phyloP scores from a whole-genome alignment of 2,329 filamentous ascomycete species.

The Paecilomyces fulvus region DNA sequence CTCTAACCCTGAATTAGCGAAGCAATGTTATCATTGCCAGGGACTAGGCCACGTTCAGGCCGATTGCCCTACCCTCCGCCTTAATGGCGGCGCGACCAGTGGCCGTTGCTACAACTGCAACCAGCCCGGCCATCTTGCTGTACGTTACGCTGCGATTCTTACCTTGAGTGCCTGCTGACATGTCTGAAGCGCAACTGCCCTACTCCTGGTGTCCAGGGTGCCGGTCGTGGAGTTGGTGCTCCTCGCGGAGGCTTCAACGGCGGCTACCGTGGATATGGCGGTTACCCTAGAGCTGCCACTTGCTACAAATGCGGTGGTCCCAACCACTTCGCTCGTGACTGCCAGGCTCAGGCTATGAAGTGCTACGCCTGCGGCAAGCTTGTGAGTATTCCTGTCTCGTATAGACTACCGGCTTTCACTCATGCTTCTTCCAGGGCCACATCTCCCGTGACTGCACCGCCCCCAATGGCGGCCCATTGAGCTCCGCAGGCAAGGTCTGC shows the following conservation, averaged over 20 bases:
- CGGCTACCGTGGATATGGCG: conserved; percentile 60
- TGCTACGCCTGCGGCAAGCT: conserved; percentile 96
- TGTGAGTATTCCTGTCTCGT: conserved; percentile 20
- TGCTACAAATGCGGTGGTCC: conserved; percentile 71
- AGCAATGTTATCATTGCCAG: conserved; percentile 99
- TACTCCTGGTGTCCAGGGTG: conserved; percentile 54
- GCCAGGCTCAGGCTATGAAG: conserved; percentile 97
- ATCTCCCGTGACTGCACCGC: conserved; percentile 94
- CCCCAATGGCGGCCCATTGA: conserved; percentile 89
- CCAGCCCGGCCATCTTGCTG: conserved; percentile 83
- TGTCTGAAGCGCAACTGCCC: conserved; percentile 66
- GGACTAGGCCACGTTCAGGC: conserved; percentile 96
- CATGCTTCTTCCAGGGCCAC: conserved; percentile 49
- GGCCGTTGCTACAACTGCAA: conserved; percentile 97
- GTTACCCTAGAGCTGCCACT: conserved; percentile 48
- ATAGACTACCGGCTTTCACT: neutral
- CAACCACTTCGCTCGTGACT: conserved; percentile 97
- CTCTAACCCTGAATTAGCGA: conserved; percentile 47
- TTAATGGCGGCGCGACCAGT: conserved; percentile 70
- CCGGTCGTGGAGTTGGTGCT: conserved; percentile 57
- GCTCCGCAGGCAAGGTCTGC: conserved; percentile 96
- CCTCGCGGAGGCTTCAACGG: conserved; percentile 58
- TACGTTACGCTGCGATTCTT: conserved; percentile 38
- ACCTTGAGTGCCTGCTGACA: conserved; percentile 20
- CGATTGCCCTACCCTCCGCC: conserved; percentile 90